A percentile compares a stretch with the other conserved stretches of the same genome.
Evolutionary conservation across 768 basidiomycete species (phyloP).

Genomic region (Thelephora aurantiotincta): DNA sequence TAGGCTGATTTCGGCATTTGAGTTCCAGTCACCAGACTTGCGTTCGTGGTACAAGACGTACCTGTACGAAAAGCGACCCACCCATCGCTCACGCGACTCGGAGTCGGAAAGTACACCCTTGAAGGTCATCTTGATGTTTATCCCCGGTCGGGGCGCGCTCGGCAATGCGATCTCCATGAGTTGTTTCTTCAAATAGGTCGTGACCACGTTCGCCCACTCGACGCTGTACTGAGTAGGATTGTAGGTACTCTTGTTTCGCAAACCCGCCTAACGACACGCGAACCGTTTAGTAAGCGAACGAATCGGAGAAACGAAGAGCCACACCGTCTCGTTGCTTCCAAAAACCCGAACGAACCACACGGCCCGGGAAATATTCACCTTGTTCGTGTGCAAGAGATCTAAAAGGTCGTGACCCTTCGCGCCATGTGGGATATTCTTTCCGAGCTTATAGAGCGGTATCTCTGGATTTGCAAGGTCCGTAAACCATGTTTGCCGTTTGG

Average conservation of each 20-base stretch:
- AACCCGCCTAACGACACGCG: conserved; percentile 40
- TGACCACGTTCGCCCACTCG: conserved; percentile 76
- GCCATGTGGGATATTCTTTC: conserved; percentile 77
- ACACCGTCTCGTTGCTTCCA: conserved; percentile 76
- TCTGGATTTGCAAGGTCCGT: conserved; percentile 68
- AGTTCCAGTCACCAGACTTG: neutral
- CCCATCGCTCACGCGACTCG: conserved; percentile 62
- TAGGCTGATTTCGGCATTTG: conserved; percentile 28
- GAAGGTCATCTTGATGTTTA: conserved; percentile 77
- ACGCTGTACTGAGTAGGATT: conserved; percentile 73
- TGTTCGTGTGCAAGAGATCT: conserved; percentile 62
- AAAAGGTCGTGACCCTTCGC: conserved; percentile 76
- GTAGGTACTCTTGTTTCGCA: conserved; percentile 67
- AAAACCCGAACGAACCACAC: conserved; percentile 83
- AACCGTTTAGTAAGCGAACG: neutral
- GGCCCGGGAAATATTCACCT: conserved; percentile 68
- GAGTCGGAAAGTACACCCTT: conserved; percentile 65
- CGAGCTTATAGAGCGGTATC: conserved; percentile 68
- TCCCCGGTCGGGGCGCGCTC: conserved; percentile 56
- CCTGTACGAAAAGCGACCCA: conserved; percentile 71
- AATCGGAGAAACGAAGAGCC: conserved; percentile 7
- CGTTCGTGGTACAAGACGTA: conserved; percentile 15
- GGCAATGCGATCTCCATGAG: conserved; percentile 67
- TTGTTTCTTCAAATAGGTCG: conserved; percentile 73
- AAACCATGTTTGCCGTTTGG: conserved; percentile 74